Conservation (phyloP, 1,139 yeast species). For the Diutina neorugosa region DNA sequence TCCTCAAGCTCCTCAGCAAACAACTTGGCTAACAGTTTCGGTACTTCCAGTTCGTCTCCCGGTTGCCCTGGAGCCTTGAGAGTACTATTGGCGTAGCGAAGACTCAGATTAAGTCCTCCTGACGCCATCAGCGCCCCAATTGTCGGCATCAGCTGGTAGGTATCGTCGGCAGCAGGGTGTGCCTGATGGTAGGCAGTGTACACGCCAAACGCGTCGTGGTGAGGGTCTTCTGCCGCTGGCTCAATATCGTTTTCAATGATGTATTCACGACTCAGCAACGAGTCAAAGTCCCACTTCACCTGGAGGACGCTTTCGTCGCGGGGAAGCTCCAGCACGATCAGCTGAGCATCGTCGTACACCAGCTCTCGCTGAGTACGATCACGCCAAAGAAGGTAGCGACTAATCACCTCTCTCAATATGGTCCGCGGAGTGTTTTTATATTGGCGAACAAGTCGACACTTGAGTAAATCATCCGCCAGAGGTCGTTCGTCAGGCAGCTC, state of each 20-base stretch:
- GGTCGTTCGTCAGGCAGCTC: slow-evolving; percentile 88
- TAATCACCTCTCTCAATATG: slow-evolving; percentile 62
- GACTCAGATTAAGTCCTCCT: neutral
- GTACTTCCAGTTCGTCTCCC: neutral
- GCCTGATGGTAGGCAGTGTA: neutral
- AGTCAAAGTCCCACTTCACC: slow-evolving; percentile 84
- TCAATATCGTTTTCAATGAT: slow-evolving; percentile 51
- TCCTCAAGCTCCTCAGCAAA: neutral
- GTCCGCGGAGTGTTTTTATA: slow-evolving; percentile 50
- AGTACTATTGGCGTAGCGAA: neutral
- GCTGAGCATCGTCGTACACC: slow-evolving; percentile 23
- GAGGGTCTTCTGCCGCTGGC: neutral
- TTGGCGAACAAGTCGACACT: slow-evolving; percentile 56
- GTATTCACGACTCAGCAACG: slow-evolving; percentile 60
- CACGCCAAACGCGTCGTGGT: neutral
- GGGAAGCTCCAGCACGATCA: slow-evolving; percentile 12
- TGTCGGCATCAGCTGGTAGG: neutral
- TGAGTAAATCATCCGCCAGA: slow-evolving; percentile 72
- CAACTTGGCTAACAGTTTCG: neutral
- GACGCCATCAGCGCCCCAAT: neutral
- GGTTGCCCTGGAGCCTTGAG: neutral
- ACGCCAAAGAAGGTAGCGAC: slow-evolving; percentile 72
- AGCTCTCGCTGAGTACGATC: slow-evolving; percentile 48
- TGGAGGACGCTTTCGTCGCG: slow-evolving; percentile 30
- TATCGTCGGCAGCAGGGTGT: neutral